These are phyloP conservation scores for Talaromyces thailandensis DNA, from an alignment of 495 filamentous ascomycete genomes.

Conservation along the genomic window DNA sequence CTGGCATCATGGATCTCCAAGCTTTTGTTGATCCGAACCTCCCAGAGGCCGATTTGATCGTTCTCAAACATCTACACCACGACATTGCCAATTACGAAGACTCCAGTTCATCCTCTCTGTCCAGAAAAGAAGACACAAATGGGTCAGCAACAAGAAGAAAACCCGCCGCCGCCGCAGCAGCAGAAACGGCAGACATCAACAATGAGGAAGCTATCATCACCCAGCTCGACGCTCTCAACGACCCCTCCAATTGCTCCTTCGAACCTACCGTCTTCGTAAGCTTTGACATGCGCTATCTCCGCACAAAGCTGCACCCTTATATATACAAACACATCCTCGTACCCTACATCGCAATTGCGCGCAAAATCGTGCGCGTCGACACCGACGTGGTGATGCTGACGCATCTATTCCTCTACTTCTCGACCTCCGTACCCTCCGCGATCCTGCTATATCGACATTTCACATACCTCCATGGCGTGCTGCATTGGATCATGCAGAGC, in stretches of 20 bases:
- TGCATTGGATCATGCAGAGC: slow-evolving; percentile 52
- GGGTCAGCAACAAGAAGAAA: slow-evolving; percentile 11
- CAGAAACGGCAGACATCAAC: slow-evolving; percentile 9
- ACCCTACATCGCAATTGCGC: slow-evolving; percentile 48
- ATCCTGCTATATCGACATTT: slow-evolving; percentile 55
- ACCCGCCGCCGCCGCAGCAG: background rate
- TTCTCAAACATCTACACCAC: slow-evolving; percentile 37
- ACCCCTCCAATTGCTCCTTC: slow-evolving; percentile 35
- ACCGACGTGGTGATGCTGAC: slow-evolving; percentile 72
- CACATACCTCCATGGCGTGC: slow-evolving; percentile 51
- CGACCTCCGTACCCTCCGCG: slow-evolving; percentile 59
- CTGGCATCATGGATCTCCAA: slow-evolving; percentile 22
- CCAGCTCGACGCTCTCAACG: slow-evolving; percentile 43
- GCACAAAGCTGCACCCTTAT: slow-evolving; percentile 18
- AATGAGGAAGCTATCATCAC: slow-evolving; percentile 20
- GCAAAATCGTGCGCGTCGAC: slow-evolving; percentile 42
- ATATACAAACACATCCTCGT: slow-evolving; percentile 40
- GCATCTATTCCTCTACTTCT: slow-evolving; percentile 63
- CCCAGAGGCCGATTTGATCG: slow-evolving; percentile 37
- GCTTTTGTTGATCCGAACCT: slow-evolving; percentile 39
- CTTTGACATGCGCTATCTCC: slow-evolving; percentile 39
- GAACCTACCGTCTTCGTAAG: slow-evolving; percentile 45
- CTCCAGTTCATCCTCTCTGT: slow-evolving; percentile 10
- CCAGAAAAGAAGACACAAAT: slow-evolving; percentile 2
- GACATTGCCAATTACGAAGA: slow-evolving; percentile 18